These are phyloP conservation scores for Anisodus acutangulus DNA, from an alignment of 257 asterid genomes.

Conservation along the genomic window DNA sequence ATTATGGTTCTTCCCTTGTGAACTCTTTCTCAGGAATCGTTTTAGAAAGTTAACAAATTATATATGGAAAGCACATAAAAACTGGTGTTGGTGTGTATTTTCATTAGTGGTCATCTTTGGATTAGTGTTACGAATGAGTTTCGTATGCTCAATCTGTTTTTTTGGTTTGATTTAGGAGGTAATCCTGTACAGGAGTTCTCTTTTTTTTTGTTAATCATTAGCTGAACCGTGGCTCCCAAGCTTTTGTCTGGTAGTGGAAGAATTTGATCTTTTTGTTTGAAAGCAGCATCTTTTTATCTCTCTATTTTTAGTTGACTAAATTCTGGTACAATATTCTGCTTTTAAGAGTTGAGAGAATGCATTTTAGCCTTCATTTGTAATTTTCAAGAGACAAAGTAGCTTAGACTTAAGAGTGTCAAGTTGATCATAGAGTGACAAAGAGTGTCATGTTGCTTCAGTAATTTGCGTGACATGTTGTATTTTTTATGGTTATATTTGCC, in stretches of 20 bases:
- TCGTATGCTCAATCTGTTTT: background rate
- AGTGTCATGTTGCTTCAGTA: background rate
- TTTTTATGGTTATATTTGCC: background rate
- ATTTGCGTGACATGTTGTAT: background rate
- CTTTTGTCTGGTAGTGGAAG: background rate
- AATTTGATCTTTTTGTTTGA: background rate
- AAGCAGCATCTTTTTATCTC: background rate
- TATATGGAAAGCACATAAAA: background rate
- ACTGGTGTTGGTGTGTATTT: background rate
- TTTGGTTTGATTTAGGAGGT: background rate
- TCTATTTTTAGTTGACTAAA: background rate
- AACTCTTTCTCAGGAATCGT: background rate
- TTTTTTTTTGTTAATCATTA: background rate
- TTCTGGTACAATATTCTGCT: background rate
- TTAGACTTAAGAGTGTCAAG: background rate
- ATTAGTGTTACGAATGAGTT: background rate
- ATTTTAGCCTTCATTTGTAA: background rate
- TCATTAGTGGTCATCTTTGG: conserved; percentile 4
- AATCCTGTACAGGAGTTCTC: background rate
- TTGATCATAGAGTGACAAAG: background rate
- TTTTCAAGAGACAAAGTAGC: conserved; percentile 15
- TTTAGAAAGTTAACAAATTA: background rate
- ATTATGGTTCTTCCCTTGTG: background rate
- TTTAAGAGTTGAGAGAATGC: background rate
- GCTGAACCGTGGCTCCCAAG: background rate